Evolutionary conservation across 352 stramenopile genomes (phyloP).

Genomic region (Thraustotheca clavata): DNA sequence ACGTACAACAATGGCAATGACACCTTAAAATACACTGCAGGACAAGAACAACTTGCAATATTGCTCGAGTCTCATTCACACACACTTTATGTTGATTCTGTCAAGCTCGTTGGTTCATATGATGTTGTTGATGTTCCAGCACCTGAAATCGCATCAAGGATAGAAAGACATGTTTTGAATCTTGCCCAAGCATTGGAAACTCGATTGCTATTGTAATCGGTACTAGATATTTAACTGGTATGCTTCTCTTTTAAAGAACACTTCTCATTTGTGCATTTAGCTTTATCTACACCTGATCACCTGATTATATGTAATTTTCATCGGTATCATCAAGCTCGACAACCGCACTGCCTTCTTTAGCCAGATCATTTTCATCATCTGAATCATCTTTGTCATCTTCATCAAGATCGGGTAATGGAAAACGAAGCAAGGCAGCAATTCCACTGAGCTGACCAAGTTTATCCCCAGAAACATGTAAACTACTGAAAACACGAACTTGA

Average conservation of each 20-base stretch:
- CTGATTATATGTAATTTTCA: conserved; percentile 17
- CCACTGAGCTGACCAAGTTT: conserved; percentile 93
- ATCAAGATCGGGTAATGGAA: conserved; percentile 94
- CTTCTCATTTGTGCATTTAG: not conserved
- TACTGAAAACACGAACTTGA: conserved; percentile 91
- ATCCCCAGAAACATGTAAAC: conserved; percentile 92
- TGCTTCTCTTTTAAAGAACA: not conserved
- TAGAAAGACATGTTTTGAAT: conserved; percentile 7
- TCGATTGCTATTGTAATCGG: not conserved
- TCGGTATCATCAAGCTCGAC: conserved; percentile 14
- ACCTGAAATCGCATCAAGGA: not conserved
- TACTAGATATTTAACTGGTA: not conserved
- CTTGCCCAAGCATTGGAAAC: not conserved
- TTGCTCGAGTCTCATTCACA: not conserved
- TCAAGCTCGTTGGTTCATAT: conserved; percentile 6
- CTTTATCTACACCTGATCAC: not conserved
- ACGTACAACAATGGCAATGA: not conserved
- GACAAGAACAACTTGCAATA: conserved; percentile 11
- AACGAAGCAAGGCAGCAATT: conserved; percentile 93
- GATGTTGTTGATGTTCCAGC: conserved; percentile 11
- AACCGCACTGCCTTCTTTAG: not conserved
- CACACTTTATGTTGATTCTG: not conserved
- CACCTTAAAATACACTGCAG: conserved; percentile 1
- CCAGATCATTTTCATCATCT: conserved; percentile 33
- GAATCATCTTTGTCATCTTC: conserved; percentile 69